Evolutionary conservation across 495 filamentous ascomycete genomes (phyloP), one percentile per base, ranked within the genome.

Genomic region (Aspergillus avenaceus): DNA sequence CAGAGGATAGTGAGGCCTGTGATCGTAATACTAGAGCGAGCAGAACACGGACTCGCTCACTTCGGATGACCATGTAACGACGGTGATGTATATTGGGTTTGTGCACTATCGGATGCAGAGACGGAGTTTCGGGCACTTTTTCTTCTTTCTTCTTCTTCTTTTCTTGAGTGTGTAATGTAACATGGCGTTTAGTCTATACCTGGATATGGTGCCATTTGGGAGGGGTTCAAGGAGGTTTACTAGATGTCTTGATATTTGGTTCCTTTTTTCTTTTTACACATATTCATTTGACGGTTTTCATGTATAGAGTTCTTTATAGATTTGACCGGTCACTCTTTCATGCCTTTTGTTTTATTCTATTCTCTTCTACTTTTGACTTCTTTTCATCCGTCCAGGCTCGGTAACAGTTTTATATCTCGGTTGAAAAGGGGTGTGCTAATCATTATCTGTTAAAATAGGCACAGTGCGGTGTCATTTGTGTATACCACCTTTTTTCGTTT

Each of bases 21-120:
- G 70, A 70, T 27, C 65, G 69, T 23, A 62, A 57, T 47, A 72
- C 67, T 4, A 56, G 70, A 32, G 62, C 71, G n/a, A 74, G 55
- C 45, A 58, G 69, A 24, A 61, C 59, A 19, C 65, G 61, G 12
- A 66, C 66, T 16, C 58, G 66, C 37, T 61, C 65, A 16, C 50
- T 74, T 41, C 62, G 71, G 16, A 65, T 70, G 64, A 70, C 67
- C 37, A 71, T 71, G 61, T 74, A 61, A 74, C 56, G 50, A 56
- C 31, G 25, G 26, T 25, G 32, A 47, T 50, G 31, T 25, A 19
- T 23, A 26, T 34, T 44, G 4, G 3, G 18, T 18, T 28, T 31
- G n/a, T 27, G 25, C 27, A 28, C 18, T 19, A 11, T 31, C 31
- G 42, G 26, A 45, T 45, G 25, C 42, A 14, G 42, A 18, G 42